Evolutionary conservation across 495 filamentous ascomycete genomes (phyloP), one percentile per base, ranked within the genome.

Genomic region (Elasticomyces elasticus): DNA sequence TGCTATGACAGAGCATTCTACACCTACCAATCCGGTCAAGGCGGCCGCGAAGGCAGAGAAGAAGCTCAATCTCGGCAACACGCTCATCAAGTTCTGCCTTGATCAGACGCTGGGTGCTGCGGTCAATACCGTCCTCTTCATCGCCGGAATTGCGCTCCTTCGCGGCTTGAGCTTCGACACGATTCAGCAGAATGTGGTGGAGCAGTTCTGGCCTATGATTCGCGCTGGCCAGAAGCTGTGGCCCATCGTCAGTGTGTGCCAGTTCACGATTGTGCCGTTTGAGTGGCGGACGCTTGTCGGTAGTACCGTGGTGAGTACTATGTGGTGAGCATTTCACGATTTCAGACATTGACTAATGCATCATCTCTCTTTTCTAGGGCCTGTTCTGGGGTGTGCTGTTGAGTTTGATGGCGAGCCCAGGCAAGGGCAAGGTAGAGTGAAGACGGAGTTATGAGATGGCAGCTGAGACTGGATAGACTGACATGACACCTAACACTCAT

Each of bases 371-470:
- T n/a, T n/a, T n/a, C n/a, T n/a, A n/a, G 89, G 91, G 1, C 63
- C 28, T 98, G 41, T 81, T 74, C 22, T 98, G 92, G 92, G 86
- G 86, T 0, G 68, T 94, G 45, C 96, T 89, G 71, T 72, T 96
- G 67, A 91, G 88, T 50, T 42, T 62, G 47, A 35, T 56, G 17
- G 31, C n/a, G 28, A 22, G 30, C 13, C 52, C 27, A 19, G 43
- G 20, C 31, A 55, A 55, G 33, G 24, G 26, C 5, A 48, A 9
- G 22, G 26, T 23, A 25, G 45, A 27, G 45, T 11, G 45, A 25
- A 19, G 12, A 15, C 41, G 12, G 12, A 19, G 12, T n/a, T n/a
- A n/a, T n/a, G n/a, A n/a, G n/a, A n/a, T n/a, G n/a, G n/a, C n/a
- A n/a, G n/a, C n/a, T n/a, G n/a, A n/a, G n/a, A n/a, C n/a, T n/a